phyloP scores from a whole-genome alignment of 805 yeast genomes.

The Schwanniomyces yamadae region DNA sequence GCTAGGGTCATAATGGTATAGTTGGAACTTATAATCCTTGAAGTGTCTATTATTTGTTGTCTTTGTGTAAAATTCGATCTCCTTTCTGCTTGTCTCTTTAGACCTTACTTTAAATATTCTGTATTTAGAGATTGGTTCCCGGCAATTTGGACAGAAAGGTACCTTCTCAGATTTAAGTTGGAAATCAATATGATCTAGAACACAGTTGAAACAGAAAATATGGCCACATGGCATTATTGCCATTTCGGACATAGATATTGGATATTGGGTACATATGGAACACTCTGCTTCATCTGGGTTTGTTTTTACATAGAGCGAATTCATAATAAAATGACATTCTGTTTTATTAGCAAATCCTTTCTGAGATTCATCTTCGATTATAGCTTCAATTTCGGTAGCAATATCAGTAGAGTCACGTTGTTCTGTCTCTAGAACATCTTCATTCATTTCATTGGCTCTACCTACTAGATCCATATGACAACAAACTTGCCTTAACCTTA shows the following conservation, averaged over 20 bases:
- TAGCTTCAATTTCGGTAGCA: constrained; percentile 7
- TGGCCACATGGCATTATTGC: constrained; percentile 80
- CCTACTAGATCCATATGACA: constrained; percentile 75
- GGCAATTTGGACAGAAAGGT: constrained; percentile 75
- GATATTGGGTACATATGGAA: constrained; percentile 75
- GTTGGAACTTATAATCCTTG: constrained; percentile 25
- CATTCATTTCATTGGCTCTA: constrained; percentile 52
- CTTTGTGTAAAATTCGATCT: constrained; percentile 29
- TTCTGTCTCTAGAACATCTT: constrained; percentile 28
- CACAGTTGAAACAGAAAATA: constrained; percentile 69
- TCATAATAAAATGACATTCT: constrained; percentile 26
- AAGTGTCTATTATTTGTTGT: constrained; percentile 20
- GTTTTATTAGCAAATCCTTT: constrained; percentile 16
- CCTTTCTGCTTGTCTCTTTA: constrained; percentile 10
- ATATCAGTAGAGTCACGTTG: constrained; percentile 13
- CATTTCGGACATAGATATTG: constrained; percentile 52
- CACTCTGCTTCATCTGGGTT: constrained; percentile 60
- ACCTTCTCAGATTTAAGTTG: constrained; percentile 49
- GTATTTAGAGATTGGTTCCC: constrained; percentile 51
- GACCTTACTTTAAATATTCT: constrained; percentile 45
- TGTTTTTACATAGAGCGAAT: constrained; percentile 27
- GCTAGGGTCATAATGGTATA: constrained; percentile 47
- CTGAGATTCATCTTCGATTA: constrained; percentile 10
- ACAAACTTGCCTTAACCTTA: constrained; percentile 83
- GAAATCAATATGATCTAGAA: constrained; percentile 71